Evolutionary conservation across 192 early-diverging fungal species (phyloP).

Genomic region (Linnemannia elongata): DNA sequence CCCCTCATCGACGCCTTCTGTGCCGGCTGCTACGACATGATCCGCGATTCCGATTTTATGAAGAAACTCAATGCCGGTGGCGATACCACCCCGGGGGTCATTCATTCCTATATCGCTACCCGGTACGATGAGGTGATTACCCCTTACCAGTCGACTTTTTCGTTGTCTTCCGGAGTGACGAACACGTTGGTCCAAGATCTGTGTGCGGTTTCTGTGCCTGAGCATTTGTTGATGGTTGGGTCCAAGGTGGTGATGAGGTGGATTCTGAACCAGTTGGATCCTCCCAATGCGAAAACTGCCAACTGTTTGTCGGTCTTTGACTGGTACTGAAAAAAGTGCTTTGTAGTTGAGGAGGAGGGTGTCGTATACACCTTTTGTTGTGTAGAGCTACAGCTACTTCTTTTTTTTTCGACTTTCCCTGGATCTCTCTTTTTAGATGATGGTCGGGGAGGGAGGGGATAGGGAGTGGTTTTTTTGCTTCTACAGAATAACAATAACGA

Average conservation of each 20-base stretch:
- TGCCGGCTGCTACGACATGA: constrained; percentile 8
- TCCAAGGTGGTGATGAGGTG: constrained; percentile 20
- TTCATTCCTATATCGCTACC: constrained; percentile 18
- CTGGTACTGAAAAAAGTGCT: constrained; percentile 9
- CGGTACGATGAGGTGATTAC: constrained; percentile 18
- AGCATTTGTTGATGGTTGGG: constrained; percentile 12
- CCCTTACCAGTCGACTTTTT: neutral
- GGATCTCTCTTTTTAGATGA: too few species aligned
- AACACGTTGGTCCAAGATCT: constrained; percentile 19
- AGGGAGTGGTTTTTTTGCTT: too few species aligned
- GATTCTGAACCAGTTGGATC: constrained; percentile 20
- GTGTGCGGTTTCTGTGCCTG: constrained; percentile 7
- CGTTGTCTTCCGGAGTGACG: neutral
- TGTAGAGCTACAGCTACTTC: too few species aligned
- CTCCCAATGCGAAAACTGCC: neutral
- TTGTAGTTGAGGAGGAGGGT: neutral
- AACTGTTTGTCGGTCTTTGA: constrained; percentile 18
- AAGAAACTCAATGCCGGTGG: constrained; percentile 19
- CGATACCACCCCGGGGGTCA: constrained; percentile 1
- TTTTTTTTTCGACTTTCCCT: too few species aligned
- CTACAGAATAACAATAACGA: neutral
- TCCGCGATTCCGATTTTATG: constrained; percentile 5
- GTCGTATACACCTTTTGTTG: neutral
- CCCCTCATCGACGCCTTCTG: constrained; percentile 1
- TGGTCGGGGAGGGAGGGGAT: too few species aligned